These are phyloP conservation scores for Pseudocercospora macadamiae DNA, from an alignment of 2,329 filamentous ascomycete species.

Conservation along the genomic window DNA sequence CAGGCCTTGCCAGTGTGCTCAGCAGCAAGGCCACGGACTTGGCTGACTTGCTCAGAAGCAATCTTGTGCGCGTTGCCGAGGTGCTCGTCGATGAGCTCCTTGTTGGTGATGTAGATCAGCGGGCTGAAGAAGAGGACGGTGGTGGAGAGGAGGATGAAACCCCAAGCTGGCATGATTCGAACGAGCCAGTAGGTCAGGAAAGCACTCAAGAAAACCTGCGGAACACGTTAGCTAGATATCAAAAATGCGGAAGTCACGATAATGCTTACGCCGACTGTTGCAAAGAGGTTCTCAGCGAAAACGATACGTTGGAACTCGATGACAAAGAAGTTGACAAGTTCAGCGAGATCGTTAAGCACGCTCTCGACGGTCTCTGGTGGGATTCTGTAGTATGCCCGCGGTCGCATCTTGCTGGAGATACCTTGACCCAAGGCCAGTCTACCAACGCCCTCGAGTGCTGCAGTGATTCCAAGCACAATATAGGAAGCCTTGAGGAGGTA, in stretches of 20 bases:
- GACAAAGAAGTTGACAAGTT: constrained; percentile 69
- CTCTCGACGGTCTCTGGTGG: constrained; percentile 66
- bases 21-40: constrained; percentile 62
- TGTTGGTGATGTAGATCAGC: constrained; percentile 67
- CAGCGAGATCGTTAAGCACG: constrained; percentile 63
- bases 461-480: constrained; percentile 61
- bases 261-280: constrained; percentile 60
- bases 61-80: constrained; percentile 58
- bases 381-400: constrained; percentile 67
- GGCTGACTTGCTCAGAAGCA: constrained; percentile 60
- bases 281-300: constrained; percentile 67
- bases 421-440: constrained; percentile 60
- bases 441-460: constrained; percentile 60
- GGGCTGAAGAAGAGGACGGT: constrained; percentile 62
- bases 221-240: neutral
- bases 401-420: constrained; percentile 63
- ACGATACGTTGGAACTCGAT: constrained; percentile 69
- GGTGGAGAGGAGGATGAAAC: constrained; percentile 60
- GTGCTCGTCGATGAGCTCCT: constrained; percentile 65
- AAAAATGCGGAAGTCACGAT: neutral
- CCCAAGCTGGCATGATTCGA: constrained; percentile 68
- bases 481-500: constrained; percentile 65
- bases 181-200: constrained; percentile 66
- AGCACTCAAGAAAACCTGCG: constrained; percentile 61
- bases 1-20: constrained; percentile 63